Evolutionary conservation across 805 yeast genomes (phyloP), one percentile per base, ranked within the genome.

Genomic region (Candida golubevii): DNA sequence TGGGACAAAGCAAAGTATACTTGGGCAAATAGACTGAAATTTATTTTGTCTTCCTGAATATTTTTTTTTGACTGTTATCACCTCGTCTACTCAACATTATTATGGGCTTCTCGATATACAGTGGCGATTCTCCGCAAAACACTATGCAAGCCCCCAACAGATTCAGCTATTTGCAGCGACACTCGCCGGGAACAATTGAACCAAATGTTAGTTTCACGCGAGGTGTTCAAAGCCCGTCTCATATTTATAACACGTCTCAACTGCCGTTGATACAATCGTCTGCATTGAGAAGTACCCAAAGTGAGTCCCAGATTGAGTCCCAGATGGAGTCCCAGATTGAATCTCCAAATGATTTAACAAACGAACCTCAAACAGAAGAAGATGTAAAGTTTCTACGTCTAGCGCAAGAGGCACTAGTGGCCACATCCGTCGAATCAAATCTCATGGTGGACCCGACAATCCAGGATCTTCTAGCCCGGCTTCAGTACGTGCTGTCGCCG

Each of bases 351-450:
- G 11, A 10, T 29, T 4, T 6, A 46, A 43, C 32, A 29, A 12
- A 10, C 11, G 32, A 29, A 29, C 32, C 32, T 12, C 32, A 29
- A 15, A 33, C 48, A 10, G 65, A 62, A 45, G 84, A 78, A 55
- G 86, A 81, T 55, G 66, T 75, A 35, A 67, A 72, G 41, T 81
- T 81, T 54, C 64, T 81, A 33, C 65, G 76, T 37, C 69, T 81
- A 14, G 87, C 87, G 3, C 76, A 78, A 46, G 84, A 81, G 54
- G 85, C 83, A 3, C 65, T 77, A 13, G 79, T 75, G 10, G 79
- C 80, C 26, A 74, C 79, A 0, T 73, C 74, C 10, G 56, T 52
- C 9, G 71, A 77, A 2, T 71, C 71, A 48, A 54, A 54, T 23
- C 53, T 51, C 41, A 63, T 74, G 23, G 75, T 81, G 7, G 87